Conservation (phyloP, 2,329 filamentous ascomycete genomes). For the Davidsoniella australis region DNA sequence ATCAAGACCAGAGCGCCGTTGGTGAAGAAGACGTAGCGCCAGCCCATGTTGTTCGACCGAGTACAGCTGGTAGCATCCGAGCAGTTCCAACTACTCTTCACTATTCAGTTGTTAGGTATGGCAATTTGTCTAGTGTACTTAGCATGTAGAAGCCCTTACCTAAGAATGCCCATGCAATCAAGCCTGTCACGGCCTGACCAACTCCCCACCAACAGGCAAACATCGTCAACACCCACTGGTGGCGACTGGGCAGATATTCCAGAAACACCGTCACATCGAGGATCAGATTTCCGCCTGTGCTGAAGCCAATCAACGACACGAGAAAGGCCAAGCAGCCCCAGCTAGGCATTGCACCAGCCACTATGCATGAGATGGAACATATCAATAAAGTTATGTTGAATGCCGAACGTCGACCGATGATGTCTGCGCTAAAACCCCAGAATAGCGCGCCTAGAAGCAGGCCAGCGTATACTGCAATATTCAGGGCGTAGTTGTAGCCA, state of each 20-base stretch:
- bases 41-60: constrained; percentile 30
- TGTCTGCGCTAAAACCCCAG: constrained; percentile 51
- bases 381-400: constrained; percentile 41
- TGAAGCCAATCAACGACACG: constrained; percentile 33
- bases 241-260: constrained; percentile 30
- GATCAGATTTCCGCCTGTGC: constrained; percentile 32
- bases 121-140: background rate
- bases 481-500: constrained; percentile 39
- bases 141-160: constrained; percentile 17
- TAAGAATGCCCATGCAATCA: constrained; percentile 28
- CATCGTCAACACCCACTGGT: constrained; percentile 30
- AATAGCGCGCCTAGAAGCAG: constrained; percentile 42
- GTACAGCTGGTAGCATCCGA: constrained; percentile 22
- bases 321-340: constrained; percentile 50
- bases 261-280: constrained; percentile 35
- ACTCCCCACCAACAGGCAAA: constrained; percentile 34
- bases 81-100: constrained; percentile 26
- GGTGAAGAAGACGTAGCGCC: constrained; percentile 29
- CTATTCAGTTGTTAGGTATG: background rate
- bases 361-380: constrained; percentile 37
- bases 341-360: constrained; percentile 49
- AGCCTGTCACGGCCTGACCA: constrained; percentile 29
- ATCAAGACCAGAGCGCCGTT: constrained; percentile 27
- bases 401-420: constrained; percentile 49
- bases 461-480: constrained; percentile 42